Conservation (phyloP, 2,329 filamentous ascomycete genomes). For the Sporothrix protearum region DNA sequence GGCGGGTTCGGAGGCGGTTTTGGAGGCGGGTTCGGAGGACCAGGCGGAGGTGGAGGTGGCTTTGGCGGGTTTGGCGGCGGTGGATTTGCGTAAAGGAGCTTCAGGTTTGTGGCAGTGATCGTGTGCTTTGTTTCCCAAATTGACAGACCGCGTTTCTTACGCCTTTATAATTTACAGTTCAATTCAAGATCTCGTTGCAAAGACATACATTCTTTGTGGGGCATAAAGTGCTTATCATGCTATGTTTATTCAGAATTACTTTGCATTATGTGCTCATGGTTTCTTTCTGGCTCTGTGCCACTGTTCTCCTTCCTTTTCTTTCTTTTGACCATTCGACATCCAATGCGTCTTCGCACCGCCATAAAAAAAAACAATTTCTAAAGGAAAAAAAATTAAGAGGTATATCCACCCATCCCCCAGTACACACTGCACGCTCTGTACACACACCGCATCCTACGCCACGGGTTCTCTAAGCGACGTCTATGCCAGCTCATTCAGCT, state of each 20-base stretch:
- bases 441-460: background rate
- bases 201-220: background rate
- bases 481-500: constrained; percentile 51
- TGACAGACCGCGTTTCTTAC: background rate
- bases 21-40: constrained; percentile 21
- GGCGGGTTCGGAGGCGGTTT: constrained; percentile 17
- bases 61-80: constrained; percentile 32
- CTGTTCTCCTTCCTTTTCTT: background rate
- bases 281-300: background rate
- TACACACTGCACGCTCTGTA: background rate
- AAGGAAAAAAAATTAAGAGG: background rate
- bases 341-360: background rate
- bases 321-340: background rate
- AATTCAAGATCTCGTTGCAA: background rate
- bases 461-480: background rate
- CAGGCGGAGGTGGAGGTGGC: constrained; percentile 25
- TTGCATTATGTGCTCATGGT: background rate
- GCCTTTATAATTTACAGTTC: background rate
- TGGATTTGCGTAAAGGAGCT: background rate
- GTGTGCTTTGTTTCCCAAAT: background rate
- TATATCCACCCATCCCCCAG: background rate
- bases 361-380: background rate
- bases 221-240: background rate
- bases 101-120: too few relatives aligned
- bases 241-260: background rate